These are phyloP conservation scores for Torrubiellomyces zombiae DNA, from an alignment of 2,329 filamentous ascomycete genomes.

Conservation along the genomic window DNA sequence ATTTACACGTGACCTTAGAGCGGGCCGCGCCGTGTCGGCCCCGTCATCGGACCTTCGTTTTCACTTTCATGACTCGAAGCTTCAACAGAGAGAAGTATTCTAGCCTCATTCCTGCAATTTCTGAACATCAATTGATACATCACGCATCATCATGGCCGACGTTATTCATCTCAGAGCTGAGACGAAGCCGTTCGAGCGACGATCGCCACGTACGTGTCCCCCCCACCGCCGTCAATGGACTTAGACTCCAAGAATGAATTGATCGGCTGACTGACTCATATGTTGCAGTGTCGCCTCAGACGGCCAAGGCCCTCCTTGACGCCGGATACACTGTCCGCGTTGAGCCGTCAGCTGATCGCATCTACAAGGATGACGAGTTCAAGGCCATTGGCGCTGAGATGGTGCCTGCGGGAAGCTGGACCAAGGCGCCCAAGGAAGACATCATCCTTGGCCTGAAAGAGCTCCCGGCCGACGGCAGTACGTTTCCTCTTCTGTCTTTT, in stretches of 20 bases:
- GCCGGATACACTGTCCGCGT: conserved; percentile 54
- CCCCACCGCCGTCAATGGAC: too few species aligned
- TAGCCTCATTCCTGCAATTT: too few species aligned
- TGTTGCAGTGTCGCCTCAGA: conserved; percentile 29
- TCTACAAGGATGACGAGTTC: conserved; percentile 47
- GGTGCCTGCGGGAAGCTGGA: conserved; percentile 51
- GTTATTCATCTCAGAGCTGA: conserved; percentile 1
- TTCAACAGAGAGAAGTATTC: too few species aligned
- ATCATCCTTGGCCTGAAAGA: conserved; percentile 68
- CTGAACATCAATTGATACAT: conserved; percentile 1
- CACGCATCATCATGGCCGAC: neutral
- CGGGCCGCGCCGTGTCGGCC: too few species aligned
- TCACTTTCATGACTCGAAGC: too few species aligned
- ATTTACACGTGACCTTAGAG: too few species aligned
- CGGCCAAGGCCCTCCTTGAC: conserved; percentile 39
- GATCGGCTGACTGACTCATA: too few species aligned
- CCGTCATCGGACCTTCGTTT: too few species aligned
- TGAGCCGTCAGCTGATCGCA: conserved; percentile 43
- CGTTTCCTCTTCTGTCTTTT: conserved; percentile 27
- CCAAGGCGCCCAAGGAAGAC: conserved; percentile 47
- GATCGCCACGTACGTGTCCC: neutral
- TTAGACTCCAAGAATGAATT: too few species aligned
- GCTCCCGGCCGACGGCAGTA: conserved; percentile 46
- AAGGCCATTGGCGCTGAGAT: conserved; percentile 46
- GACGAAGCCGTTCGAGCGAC: conserved; percentile 1